A percentile compares a stretch with the other conserved stretches of the same genome.
Evolutionary conservation across 495 filamentous ascomycete species (phyloP).

Genomic region (Friedmanniomyces simplex): DNA sequence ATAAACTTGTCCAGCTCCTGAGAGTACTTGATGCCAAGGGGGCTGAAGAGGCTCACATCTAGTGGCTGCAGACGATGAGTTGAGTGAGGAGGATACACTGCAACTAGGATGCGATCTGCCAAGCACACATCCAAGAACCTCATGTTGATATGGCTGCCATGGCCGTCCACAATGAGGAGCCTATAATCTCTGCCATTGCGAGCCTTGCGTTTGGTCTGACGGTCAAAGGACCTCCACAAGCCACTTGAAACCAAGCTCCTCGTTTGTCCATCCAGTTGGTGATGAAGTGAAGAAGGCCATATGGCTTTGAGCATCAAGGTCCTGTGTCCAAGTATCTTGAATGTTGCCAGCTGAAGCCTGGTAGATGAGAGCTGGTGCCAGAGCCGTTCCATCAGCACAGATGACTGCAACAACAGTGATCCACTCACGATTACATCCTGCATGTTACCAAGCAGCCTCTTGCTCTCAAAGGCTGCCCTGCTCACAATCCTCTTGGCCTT

Average conservation of each 20-base stretch:
- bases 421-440: conserved; percentile 1
- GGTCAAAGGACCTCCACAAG: conserved; percentile 1
- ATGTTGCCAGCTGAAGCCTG: neutral
- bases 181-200: neutral
- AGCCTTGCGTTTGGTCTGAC: neutral
- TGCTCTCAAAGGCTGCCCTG: neutral
- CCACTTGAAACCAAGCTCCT: conserved; percentile 5
- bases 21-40: neutral
- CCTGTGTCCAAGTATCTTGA: neutral
- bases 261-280: conserved; percentile 6
- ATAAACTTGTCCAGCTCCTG: neutral
- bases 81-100: conserved; percentile 4
- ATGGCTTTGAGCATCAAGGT: neutral
- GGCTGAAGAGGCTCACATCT: conserved; percentile 4
- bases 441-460: neutral
- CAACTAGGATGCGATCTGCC: neutral
- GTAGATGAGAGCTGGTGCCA: conserved; percentile 6
- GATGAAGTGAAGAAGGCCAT: conserved; percentile 1
- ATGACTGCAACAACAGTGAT: conserved; percentile 1
- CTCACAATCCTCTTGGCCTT: neutral
- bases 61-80: conserved; percentile 7
- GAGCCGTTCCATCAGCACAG: neutral
- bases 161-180: neutral
- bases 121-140: neutral
- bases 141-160: conserved; percentile 1